These are phyloP conservation scores for Scalesia atractyloides DNA, from an alignment of 129 eudicot genomes.

Conservation along the genomic window DNA sequence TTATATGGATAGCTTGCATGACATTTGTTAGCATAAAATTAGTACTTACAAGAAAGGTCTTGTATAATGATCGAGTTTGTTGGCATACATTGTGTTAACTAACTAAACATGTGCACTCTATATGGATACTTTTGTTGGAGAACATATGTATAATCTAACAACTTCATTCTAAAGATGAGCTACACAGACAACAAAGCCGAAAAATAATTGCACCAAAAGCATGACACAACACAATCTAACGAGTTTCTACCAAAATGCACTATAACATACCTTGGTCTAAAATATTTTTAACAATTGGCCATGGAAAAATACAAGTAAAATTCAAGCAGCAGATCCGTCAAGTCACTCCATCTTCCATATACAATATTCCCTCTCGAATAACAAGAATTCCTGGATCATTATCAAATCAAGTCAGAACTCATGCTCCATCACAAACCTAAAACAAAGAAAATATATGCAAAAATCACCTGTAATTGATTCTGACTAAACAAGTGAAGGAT, in stretches of 20 bases:
- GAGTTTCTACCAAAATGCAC: neutral
- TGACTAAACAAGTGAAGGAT: conserved; percentile 70
- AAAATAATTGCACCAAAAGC: neutral
- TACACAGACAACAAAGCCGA: too few species aligned
- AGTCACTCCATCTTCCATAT: conserved; percentile 69
- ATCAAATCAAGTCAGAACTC: neutral
- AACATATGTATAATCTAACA: too few species aligned
- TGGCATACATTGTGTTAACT: too few species aligned
- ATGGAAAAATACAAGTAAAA: conserved; percentile 22
- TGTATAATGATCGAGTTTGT: too few species aligned
- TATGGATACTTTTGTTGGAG: too few species aligned
- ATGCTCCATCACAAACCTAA: neutral
- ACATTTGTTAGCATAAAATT: too few species aligned
- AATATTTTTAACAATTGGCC: conserved; percentile 7
- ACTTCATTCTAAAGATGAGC: too few species aligned
- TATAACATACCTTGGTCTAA: conserved; percentile 1
- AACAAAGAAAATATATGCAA: neutral
- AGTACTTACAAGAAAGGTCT: too few species aligned
- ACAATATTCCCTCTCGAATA: conserved; percentile 82
- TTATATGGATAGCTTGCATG: too few species aligned
- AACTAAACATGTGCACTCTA: too few species aligned
- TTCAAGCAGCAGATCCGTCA: conserved; percentile 52
- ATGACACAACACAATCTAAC: neutral
- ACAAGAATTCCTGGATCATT: conserved; percentile 63
- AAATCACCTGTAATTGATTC: conserved; percentile 84